A percentile compares a stretch with the other conserved stretches of the same genome.
phyloP scores from a whole-genome alignment of 2,329 filamentous ascomycete genomes.

The Cyphellophora attinorum region DNA sequence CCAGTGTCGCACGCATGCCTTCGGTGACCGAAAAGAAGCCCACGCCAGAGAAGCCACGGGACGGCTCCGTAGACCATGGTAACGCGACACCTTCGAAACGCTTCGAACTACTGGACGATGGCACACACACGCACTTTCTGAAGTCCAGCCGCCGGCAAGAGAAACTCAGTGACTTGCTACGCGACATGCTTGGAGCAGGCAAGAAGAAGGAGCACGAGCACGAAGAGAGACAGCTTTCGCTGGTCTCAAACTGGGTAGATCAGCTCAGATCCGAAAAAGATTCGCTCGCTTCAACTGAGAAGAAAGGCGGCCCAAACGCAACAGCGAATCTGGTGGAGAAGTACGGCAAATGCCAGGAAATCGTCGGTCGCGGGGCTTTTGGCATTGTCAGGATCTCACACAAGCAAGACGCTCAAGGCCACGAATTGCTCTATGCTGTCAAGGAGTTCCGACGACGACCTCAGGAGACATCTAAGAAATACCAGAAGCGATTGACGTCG shows the following conservation, averaged over 20 bases:
- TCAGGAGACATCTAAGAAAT: conserved; percentile 92
- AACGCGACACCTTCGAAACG: conserved; percentile 32
- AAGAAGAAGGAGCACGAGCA: conserved; percentile 60
- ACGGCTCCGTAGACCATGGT: background rate
- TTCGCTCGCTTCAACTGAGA: conserved; percentile 62
- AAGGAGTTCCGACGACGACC: conserved; percentile 95
- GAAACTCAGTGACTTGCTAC: conserved; percentile 86
- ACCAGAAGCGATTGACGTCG: conserved; percentile 91
- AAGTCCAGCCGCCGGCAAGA: conserved; percentile 87
- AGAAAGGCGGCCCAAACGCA: conserved; percentile 64
- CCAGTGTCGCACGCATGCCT: conserved; percentile 19
- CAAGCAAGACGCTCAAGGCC: conserved; percentile 70
- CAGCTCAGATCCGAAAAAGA: conserved; percentile 84
- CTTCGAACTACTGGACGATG: conserved; percentile 53
- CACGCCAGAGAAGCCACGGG: conserved; percentile 13
- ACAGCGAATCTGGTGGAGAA: conserved; percentile 82
- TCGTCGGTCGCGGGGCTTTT: conserved; percentile 91
- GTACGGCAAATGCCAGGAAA: conserved; percentile 96
- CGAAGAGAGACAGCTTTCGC: conserved; percentile 65
- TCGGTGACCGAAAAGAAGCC: conserved; percentile 22
- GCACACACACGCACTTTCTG: conserved; percentile 77
- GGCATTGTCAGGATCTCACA: conserved; percentile 96
- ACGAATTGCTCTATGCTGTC: conserved; percentile 89
- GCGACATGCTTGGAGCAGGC: conserved; percentile 69
- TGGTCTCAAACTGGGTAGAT: conserved; percentile 94